Evolutionary conservation across 208 protist genomes (phyloP), one percentile per base, ranked within the genome.

Genomic region (Leishmania guyanensis): DNA sequence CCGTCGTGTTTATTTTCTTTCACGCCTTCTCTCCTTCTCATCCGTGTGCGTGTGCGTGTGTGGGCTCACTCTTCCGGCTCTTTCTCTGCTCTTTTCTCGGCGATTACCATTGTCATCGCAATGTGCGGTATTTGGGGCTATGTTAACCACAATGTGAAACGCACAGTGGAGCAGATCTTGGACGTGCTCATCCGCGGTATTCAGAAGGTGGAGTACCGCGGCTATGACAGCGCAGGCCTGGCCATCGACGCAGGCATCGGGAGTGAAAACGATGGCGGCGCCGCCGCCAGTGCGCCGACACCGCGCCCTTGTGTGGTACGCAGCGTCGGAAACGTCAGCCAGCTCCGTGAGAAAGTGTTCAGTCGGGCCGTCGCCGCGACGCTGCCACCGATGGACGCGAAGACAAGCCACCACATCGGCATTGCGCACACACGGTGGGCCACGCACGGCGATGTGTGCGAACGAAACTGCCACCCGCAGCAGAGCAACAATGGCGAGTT

Each of bases 341-440:
- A 75, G 50, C 90, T 98, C 20, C 86, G 89, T n/a, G 82, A 85
- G 26, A 82, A 84, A 26, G 88, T 90, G n/a, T 85, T 90, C 75
- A 81, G 79, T 54, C 39, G 54, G 10, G 84, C 81, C 12, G 75
- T 88, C 8, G 71, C 66, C 29, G 75, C 73, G 0, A 62, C 73
- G 48, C 82, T 95, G 65, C 74, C 80, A 20, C 76, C 74, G 72
- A 75, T 95, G 79, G 84, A 92, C 53, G 88, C 80, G 1, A 39
- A 29, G 39, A 77, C 90, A 60, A 79, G 71, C 20, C 70, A 87
- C 80, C 88, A 94, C 79, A 72, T 95, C 48, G 97, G 94, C 48
- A 97, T 99, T 75, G 98, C 94, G 6, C 98, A 99, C 89, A 99
- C 99, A 3, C 93, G 99, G 77, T 99, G 99, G 99, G 98, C 99